A percentile compares a stretch with the other conserved stretches of the same genome.
These are phyloP conservation scores for Thinopyrum elongatum DNA, from an alignment of 176 grass and related monocot genomes.

Conservation along the genomic window DNA sequence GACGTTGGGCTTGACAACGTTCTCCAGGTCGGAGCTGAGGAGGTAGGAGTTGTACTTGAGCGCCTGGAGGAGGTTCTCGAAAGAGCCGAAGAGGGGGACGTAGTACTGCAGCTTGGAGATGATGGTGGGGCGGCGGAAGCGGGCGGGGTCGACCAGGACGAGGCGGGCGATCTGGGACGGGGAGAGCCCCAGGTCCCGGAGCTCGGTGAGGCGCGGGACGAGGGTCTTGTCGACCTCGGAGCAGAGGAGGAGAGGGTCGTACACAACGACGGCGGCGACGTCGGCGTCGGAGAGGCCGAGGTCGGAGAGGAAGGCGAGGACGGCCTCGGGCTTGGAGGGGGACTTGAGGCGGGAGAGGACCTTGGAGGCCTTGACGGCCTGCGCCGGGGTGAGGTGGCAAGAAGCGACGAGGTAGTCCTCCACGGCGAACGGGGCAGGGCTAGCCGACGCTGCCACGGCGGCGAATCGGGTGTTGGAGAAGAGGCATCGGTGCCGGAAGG, in stretches of 20 bases:
- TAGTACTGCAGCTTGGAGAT: slow-evolving; percentile 52
- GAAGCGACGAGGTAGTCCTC: slow-evolving; percentile 42
- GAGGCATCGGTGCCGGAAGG: neutral
- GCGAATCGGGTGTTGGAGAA: slow-evolving; percentile 6
- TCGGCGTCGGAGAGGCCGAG: slow-evolving; percentile 46
- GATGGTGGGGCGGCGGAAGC: slow-evolving; percentile 47
- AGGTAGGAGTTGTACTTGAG: slow-evolving; percentile 44
- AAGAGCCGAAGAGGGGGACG: slow-evolving; percentile 36
- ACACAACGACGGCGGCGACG: slow-evolving; percentile 36
- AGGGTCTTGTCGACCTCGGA: slow-evolving; percentile 59
- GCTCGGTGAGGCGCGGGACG: slow-evolving; percentile 32
- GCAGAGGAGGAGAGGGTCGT: slow-evolving; percentile 47
- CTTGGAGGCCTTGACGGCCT: slow-evolving; percentile 37
- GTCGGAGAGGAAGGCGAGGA: slow-evolving; percentile 45
- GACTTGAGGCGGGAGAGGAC: slow-evolving; percentile 50
- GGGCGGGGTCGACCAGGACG: slow-evolving; percentile 44
- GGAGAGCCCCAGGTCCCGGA: slow-evolving; percentile 46
- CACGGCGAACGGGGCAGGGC: slow-evolving; percentile 10
- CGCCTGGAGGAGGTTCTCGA: slow-evolving; percentile 38
- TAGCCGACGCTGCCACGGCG: neutral
- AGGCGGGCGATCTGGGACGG: slow-evolving; percentile 43
- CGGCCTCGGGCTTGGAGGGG: slow-evolving; percentile 48
- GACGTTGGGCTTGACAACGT: slow-evolving; percentile 51
- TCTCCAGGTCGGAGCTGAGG: slow-evolving; percentile 48
- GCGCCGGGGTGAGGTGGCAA: slow-evolving; percentile 39